Conservation (phyloP, 495 filamentous ascomycete genomes). For the Penicillium coffeae region DNA sequence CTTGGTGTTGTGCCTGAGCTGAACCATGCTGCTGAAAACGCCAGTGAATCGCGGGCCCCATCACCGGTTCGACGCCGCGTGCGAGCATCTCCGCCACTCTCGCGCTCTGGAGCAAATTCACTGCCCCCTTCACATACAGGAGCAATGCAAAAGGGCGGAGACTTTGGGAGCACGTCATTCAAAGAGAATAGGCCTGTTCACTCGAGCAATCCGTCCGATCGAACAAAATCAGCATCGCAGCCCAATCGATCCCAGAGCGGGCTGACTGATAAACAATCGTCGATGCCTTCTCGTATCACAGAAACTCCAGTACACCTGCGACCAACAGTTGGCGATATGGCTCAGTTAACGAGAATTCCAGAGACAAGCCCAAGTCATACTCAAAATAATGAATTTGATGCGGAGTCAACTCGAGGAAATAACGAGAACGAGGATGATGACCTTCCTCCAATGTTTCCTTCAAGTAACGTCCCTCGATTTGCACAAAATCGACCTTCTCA, state of each 20-base stretch:
- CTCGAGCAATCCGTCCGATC: constrained; percentile 14
- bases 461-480: constrained; percentile 11
- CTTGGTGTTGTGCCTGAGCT: constrained; percentile 4
- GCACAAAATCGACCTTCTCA: constrained; percentile 22
- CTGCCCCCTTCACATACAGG: not conserved
- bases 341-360: constrained; percentile 34
- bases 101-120: constrained; percentile 2
- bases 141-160: constrained; percentile 2
- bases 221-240: constrained; percentile 1
- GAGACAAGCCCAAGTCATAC: constrained; percentile 39
- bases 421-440: constrained; percentile 42
- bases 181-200: constrained; percentile 6
- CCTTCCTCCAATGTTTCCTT: constrained; percentile 33
- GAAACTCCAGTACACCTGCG: constrained; percentile 38
- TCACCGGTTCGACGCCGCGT: constrained; percentile 28
- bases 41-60: constrained; percentile 12
- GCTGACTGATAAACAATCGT: constrained; percentile 31
- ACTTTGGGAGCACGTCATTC: constrained; percentile 4
- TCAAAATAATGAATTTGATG: constrained; percentile 24
- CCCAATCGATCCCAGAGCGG: constrained; percentile 4
- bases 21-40: constrained; percentile 15
- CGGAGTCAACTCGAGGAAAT: constrained; percentile 24
- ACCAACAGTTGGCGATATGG: constrained; percentile 24
- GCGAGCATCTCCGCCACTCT: constrained; percentile 24
- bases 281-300: constrained; percentile 39